Evolutionary conservation across 768 basidiomycete species (phyloP).

Genomic region (Xerocomellus amylosporus): DNA sequence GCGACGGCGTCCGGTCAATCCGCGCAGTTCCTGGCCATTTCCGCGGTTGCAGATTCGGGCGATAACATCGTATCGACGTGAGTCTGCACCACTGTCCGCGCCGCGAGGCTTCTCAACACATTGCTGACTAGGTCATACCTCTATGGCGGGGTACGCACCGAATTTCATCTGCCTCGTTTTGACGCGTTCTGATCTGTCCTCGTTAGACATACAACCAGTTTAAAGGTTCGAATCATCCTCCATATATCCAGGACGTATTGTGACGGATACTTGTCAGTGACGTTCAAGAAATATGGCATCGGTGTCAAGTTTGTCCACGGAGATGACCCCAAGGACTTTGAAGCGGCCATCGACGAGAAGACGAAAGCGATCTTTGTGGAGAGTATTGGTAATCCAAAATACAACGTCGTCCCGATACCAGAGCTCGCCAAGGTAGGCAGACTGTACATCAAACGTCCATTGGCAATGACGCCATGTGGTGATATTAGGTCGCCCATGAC

Average conservation of each 20-base stretch:
- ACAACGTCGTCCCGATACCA: conserved; percentile 52
- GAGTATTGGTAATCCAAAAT: conserved; percentile 61
- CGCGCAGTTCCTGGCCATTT: conserved; percentile 60
- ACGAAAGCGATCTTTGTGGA: conserved; percentile 62
- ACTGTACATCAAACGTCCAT: background rate
- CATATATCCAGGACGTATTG: background rate
- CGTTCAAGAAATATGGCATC: conserved; percentile 56
- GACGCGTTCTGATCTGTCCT: background rate
- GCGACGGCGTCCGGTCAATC: conserved; percentile 57
- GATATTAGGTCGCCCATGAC: conserved; percentile 52
- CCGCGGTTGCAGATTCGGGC: conserved; percentile 48
- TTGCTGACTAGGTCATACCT: conserved; percentile 41
- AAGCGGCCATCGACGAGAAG: conserved; percentile 54
- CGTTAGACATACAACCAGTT: conserved; percentile 60
- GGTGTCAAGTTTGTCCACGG: conserved; percentile 50
- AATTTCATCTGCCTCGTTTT: background rate
- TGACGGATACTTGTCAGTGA: conserved; percentile 33
- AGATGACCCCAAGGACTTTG: conserved; percentile 46
- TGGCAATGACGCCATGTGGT: background rate
- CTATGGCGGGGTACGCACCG: conserved; percentile 53
- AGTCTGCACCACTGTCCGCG: conserved; percentile 8
- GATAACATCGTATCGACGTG: conserved; percentile 67
- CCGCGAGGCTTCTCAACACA: background rate
- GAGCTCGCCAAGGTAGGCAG: conserved; percentile 50
- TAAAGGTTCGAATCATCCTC: conserved; percentile 40